Percentiles rank a stretch among this genome's conserved stretches.
These are phyloP conservation scores for Trichoderma hamatum DNA, from an alignment of 2,329 filamentous ascomycete species.

Conservation along the genomic window DNA sequence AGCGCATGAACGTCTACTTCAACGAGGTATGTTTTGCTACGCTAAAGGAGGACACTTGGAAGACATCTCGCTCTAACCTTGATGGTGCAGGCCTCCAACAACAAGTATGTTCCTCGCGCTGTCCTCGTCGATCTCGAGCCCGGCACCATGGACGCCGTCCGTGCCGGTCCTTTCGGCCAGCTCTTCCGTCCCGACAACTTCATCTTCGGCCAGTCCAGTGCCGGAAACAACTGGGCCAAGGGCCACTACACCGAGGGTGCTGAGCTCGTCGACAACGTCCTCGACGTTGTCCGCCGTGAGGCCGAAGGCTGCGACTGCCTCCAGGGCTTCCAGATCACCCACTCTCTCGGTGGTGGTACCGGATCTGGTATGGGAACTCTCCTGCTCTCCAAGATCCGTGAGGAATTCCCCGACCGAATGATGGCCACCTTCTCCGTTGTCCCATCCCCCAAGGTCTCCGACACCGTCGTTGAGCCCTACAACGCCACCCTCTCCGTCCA, in stretches of 20 bases:
- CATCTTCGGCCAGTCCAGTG: constrained; percentile 98
- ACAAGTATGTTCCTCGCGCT: constrained; percentile 99
- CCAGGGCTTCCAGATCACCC: constrained; percentile 99
- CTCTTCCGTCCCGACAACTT: constrained; percentile 99
- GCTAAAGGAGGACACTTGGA: background rate
- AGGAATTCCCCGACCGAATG: constrained; percentile 99
- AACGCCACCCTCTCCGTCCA: constrained; percentile 99
- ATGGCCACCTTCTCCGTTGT: constrained; percentile 99
- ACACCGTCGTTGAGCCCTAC: constrained; percentile 99
- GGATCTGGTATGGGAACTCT: constrained; percentile 99
- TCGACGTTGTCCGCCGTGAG: constrained; percentile 98
- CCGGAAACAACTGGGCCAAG: constrained; percentile 99
- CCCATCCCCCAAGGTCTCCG: constrained; percentile 98
- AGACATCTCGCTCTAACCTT: constrained; percentile 2
- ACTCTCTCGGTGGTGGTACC: constrained; percentile 99
- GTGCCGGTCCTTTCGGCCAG: constrained; percentile 95
- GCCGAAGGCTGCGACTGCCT: constrained; percentile 99
- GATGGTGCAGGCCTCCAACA: constrained; percentile 74
- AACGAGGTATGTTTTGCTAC: constrained; percentile 58
- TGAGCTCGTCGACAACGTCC: constrained; percentile 96
- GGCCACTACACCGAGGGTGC: constrained; percentile 99
- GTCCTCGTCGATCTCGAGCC: constrained; percentile 99
- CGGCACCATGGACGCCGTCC: constrained; percentile 99
- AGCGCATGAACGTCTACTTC: constrained; percentile 99
- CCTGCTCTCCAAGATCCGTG: constrained; percentile 99